Evolutionary conservation across 495 filamentous ascomycete genomes (phyloP), one percentile per base, ranked within the genome.

Genomic region (Pyronema omphalodes): DNA sequence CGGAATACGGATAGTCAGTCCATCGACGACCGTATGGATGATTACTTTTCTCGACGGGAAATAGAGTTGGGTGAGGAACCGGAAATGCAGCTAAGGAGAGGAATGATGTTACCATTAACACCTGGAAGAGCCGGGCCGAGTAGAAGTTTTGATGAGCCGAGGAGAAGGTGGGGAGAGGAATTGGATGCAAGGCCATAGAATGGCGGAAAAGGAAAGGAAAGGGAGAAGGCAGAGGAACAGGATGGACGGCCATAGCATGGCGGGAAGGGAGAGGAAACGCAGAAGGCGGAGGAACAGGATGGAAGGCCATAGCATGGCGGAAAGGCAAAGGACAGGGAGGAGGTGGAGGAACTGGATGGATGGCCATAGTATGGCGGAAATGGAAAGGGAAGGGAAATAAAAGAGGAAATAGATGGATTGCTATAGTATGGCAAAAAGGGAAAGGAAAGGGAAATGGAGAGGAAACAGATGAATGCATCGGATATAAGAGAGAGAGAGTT

Each of bases 41-140:
- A 94, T 60, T 98, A 98, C 61, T 98, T 98, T 62, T 74, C 81
- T 0, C 76, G 84, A 23, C 65, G 82, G 15, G 75, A 62, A 76
- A 79, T 50, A 75, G 73, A 37, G 73, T 70, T 1, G 35, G 36
- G n/a, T 60, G 71, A 39, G 75, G 77, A 14, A 76, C 80, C 40
- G 77, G 79, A 29, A 71, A 73, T 12, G 55, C 69, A 70, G 54
- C 60, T 59, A 54, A 63, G 53, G 52, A 59, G 59, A 50, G 56
- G 53, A 43, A 63, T 40, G 68, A 67, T 86, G 17, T 80, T 82
- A 6, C 82, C 82, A 37, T 68, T 86, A 14, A 84, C 81, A 0
- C 82, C 82, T 3, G 82, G 82, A 33, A 76, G 80, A 29, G 23
- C 23, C 5, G 70, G 82, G 35, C 70, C 82, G 8, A 77, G 81